phyloP scores from a whole-genome alignment of 768 basidiomycete genomes.

The Megacollybia marginata region DNA sequence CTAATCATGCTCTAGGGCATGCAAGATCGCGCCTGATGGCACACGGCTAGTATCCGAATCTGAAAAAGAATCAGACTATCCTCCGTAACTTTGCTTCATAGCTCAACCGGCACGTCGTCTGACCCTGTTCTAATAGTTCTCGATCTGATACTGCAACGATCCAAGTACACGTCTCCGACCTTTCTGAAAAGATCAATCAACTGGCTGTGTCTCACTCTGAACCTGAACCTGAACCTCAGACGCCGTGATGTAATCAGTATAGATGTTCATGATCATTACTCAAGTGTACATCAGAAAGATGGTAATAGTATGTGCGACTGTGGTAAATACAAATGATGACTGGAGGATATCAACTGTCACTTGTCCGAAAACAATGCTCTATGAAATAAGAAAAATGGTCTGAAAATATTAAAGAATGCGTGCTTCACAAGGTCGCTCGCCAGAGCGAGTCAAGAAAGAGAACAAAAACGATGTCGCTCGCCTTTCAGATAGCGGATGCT shows the following conservation, averaged over 20 bases:
- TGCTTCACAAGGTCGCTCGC: background rate
- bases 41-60: slow-evolving; percentile 27
- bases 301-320: background rate
- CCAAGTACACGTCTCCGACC: background rate
- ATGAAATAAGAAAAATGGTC: background rate
- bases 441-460: background rate
- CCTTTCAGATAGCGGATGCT: slow-evolving; percentile 9
- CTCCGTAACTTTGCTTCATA: background rate
- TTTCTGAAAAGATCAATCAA: background rate
- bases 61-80: background rate
- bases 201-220: background rate
- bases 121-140: background rate
- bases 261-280: no score
- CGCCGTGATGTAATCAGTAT: no score
- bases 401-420: background rate
- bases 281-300: no score
- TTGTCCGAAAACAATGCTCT: background rate
- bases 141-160: no score
- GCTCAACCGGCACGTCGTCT: background rate
- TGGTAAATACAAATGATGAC: background rate
- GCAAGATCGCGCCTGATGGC: slow-evolving; percentile 50
- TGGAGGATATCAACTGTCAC: background rate
- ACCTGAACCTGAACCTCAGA: background rate
- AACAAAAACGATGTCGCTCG: background rate
- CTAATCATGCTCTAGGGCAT: slow-evolving; percentile 31